A percentile compares a stretch with the other conserved stretches of the same genome.
phyloP scores from a whole-genome alignment of 2,329 filamentous ascomycete species.

The Reticulascus tulasneorum region DNA sequence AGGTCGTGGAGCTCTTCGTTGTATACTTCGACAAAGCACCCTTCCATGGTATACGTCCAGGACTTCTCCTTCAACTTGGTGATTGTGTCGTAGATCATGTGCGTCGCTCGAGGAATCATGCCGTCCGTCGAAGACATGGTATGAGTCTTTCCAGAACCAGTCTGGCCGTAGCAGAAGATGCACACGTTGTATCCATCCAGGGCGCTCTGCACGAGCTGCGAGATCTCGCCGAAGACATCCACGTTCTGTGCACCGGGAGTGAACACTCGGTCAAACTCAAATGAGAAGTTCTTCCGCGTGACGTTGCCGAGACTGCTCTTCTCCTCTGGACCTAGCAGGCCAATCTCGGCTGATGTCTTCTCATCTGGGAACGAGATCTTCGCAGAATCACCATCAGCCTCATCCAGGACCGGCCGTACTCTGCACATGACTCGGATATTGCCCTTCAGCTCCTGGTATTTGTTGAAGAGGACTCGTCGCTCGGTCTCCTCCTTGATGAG shows the following conservation, averaged over 20 bases:
- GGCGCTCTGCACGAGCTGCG: conserved; percentile 92
- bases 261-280: conserved; percentile 93
- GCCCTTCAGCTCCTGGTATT: conserved; percentile 94
- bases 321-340: conserved; percentile 78
- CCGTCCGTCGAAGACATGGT: conserved; percentile 91
- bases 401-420: conserved; percentile 69
- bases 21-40: conserved; percentile 95
- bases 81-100: conserved; percentile 90
- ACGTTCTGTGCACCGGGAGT: conserved; percentile 71
- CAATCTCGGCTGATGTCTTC: conserved; percentile 83
- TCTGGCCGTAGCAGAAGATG: conserved; percentile 98
- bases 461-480: conserved; percentile 89
- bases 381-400: conserved; percentile 61
- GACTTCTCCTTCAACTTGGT: conserved; percentile 81
- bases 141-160: conserved; percentile 91
- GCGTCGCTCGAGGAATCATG: conserved; percentile 91
- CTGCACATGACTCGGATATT: conserved; percentile 98
- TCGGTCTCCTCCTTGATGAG: conserved; percentile 88
- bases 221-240: conserved; percentile 93
- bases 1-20: conserved; percentile 96
- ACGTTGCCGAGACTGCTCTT: conserved; percentile 74
- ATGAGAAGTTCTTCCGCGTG: conserved; percentile 74
- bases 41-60: conserved; percentile 92
- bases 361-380: conserved; percentile 76
- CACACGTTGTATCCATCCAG: conserved; percentile 98